Conservation (phyloP, 371 early-diverging fungal species). For the Actinomortierella ambigua region DNA sequence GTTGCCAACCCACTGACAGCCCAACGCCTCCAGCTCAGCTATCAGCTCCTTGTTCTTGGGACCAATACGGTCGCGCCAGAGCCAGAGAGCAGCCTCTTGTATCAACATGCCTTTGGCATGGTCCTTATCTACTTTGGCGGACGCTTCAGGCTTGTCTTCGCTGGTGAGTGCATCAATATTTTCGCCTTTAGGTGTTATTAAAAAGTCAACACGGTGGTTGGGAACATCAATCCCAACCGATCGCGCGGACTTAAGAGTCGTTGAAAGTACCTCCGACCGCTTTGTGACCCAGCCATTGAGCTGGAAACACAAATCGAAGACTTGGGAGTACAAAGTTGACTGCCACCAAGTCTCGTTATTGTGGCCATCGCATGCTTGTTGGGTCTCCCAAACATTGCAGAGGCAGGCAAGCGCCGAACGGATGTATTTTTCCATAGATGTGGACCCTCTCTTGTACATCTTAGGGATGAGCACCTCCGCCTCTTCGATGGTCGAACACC, state of each 20-base stretch:
- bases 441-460: too few relatives aligned
- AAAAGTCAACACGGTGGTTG: not conserved
- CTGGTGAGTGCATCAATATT: not conserved
- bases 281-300: not conserved
- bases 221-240: not conserved
- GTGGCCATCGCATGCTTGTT: not conserved
- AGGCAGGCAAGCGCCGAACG: too few relatives aligned
- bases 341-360: constrained; percentile 1
- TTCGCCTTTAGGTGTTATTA: not conserved
- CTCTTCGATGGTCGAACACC: too few relatives aligned
- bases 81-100: not conserved
- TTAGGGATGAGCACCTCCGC: too few relatives aligned
- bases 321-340: not conserved
- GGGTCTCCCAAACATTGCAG: too few relatives aligned
- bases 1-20: constrained; percentile 1
- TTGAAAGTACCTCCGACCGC: not conserved
- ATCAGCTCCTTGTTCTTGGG: not conserved
- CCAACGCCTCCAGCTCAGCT: not conserved
- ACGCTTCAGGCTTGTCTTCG: not conserved
- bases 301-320: not conserved
- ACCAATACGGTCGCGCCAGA: not conserved
- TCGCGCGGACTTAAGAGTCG: not conserved
- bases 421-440: too few relatives aligned
- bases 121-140: not conserved
- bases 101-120: not conserved